Conservation (phyloP, 345 rosid species). For the Cochlearia excelsa region DNA sequence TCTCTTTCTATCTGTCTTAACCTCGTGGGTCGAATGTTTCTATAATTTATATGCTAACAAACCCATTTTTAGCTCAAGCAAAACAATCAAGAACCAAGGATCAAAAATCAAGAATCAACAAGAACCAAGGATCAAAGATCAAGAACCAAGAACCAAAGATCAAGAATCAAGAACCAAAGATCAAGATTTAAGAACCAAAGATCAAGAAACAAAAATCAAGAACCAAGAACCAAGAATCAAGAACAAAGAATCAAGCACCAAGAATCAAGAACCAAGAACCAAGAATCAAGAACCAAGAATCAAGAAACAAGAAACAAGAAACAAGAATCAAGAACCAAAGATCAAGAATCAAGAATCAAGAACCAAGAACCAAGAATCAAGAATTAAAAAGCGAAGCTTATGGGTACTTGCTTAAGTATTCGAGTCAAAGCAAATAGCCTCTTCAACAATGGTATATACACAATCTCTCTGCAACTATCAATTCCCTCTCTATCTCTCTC, state of each 20-base stretch:
- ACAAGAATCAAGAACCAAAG: too few relatives aligned
- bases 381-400: not conserved
- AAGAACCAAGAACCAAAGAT: constrained; percentile 15
- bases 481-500: not conserved
- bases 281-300: too few relatives aligned
- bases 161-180: not conserved
- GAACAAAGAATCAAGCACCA: not conserved
- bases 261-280: too few relatives aligned
- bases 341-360: too few relatives aligned
- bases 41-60: not conserved
- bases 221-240: not conserved
- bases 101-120: constrained; percentile 3
- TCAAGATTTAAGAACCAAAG: not conserved
- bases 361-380: not conserved
- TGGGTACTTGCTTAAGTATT: constrained; percentile 40
- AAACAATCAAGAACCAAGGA: not conserved
- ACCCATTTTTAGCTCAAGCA: constrained; percentile 18
- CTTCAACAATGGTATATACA: constrained; percentile 23
- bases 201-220: constrained; percentile 9
- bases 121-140: not conserved
- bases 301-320: too few relatives aligned
- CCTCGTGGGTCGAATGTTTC: constrained; percentile 7
- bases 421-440: constrained; percentile 28
- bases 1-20: constrained; percentile 23
- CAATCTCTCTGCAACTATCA: constrained; percentile 11